phyloP scores from a whole-genome alignment of 305 asterid species.

The Ajuga reptans region DNA sequence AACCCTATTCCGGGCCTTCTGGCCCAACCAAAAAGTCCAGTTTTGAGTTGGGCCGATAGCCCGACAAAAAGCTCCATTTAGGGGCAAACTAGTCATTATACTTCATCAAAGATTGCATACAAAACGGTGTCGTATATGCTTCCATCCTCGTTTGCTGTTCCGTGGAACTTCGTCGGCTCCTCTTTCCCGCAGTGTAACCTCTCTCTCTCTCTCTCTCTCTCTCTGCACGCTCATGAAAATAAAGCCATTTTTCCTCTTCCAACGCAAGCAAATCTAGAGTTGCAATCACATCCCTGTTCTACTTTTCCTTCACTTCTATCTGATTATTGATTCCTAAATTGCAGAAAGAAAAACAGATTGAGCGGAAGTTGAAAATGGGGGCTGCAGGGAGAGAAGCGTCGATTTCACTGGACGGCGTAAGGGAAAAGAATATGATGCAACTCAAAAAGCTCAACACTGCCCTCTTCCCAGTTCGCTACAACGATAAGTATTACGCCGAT shows the following conservation, averaged over 20 bases:
- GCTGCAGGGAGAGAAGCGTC: constrained; percentile 52
- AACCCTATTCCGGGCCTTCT: no score
- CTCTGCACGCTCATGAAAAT: not conserved
- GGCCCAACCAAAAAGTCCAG: no score
- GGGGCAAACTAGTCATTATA: constrained; percentile 20
- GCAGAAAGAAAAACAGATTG: constrained; percentile 22
- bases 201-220: constrained; percentile 6
- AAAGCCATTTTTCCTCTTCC: not conserved
- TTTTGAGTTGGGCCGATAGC: no score
- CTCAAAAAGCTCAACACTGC: constrained; percentile 83
- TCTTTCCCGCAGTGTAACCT: not conserved
- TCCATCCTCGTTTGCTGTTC: not conserved
- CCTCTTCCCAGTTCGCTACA: constrained; percentile 86
- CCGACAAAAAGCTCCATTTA: not conserved
- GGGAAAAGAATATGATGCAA: constrained; percentile 92
- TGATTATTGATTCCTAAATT: not conserved
- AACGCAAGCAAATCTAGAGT: not conserved
- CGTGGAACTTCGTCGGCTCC: not conserved
- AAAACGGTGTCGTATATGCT: constrained; percentile 18
- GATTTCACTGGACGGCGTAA: constrained; percentile 65
- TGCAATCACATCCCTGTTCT: not conserved
- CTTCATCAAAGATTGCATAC: not conserved
- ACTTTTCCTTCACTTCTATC: not conserved
- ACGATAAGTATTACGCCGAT: constrained; percentile 79
- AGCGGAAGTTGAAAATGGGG: constrained; percentile 36